Base-by-base conservation (phyloP, 2,329 filamentous ascomycete genomes). In the Ascomycota sp. region DNA sequence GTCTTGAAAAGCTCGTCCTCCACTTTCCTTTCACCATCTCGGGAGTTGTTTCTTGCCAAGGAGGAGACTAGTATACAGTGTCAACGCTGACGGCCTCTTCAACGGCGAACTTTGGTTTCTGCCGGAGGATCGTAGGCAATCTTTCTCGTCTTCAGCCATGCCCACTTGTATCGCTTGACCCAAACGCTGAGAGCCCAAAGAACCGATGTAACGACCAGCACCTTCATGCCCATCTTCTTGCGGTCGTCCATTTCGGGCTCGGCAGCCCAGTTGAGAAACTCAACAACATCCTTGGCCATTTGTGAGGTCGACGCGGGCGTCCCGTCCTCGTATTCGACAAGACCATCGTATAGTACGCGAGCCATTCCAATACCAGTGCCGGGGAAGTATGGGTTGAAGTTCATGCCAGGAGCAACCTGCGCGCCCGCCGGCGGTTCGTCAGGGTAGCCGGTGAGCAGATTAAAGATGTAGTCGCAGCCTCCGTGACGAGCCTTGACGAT, bases 371-470 rank as follows among this genome's bases (percentile, higher is more conserved):
- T 98, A 55, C 86, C 86, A 47, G 89, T 95, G 54, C 89, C 89
- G 37, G 89, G 89, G 76, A 98, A 98, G 70, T 93, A 98, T 39
- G 89, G 89, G 72, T 98, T 98, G 74, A 98, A 98, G 75, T 95
- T 93, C 61, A 98, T 75, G 51, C 89, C 89, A 40, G 75, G 72
- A 48, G 74, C 76, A 39, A 98, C 77, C 48, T 69, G 63, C 41
- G 80, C 83, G 54, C 89, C 89, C 34, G 89, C 81, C 35, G 89
- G 89, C 39, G 82, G 69, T 62, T 98, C 89, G 46, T 98, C 89
- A 39, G 89, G 89, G 61, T 98, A 98, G 47, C 89, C 89, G 36
- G 89, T 98, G 53, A 98, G 64, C 57, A 98, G 68, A 57, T 66
- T 82, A 72, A 95, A 98, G 64, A 98, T 82, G 70, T 98, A 98